These are phyloP conservation scores for Oleoguttula mirabilis DNA, from an alignment of 495 filamentous ascomycete genomes.

Conservation along the genomic window DNA sequence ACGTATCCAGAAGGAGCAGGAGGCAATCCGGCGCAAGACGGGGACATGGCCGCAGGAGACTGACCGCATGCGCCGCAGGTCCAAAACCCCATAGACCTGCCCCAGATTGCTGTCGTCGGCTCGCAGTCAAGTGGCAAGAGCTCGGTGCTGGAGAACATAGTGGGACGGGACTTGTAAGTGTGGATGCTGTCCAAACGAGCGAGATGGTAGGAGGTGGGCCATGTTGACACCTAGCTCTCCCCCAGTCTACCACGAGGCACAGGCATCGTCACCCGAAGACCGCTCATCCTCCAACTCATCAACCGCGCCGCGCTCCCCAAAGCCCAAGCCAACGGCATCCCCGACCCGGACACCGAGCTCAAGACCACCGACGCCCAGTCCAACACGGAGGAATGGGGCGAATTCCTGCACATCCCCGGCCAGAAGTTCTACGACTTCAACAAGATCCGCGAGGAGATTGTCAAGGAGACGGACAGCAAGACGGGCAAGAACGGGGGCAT, in stretches of 20 bases:
- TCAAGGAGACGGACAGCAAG: slow-evolving; percentile 91
- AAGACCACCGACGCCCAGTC: slow-evolving; percentile 69
- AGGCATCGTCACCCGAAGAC: slow-evolving; percentile 92
- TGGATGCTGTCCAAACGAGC: not conserved
- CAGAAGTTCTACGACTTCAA: slow-evolving; percentile 99
- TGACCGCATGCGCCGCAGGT: slow-evolving; percentile 37
- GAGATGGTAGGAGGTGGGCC: too few species aligned
- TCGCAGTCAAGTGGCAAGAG: slow-evolving; percentile 99
- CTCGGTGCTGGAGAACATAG: slow-evolving; percentile 99
- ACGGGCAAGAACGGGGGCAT: slow-evolving; percentile 94
- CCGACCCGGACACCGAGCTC: slow-evolving; percentile 36
- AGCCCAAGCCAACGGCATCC: slow-evolving; percentile 62
- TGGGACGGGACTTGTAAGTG: slow-evolving; percentile 91
- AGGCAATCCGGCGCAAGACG: not conserved
- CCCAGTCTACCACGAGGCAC: slow-evolving; percentile 87
- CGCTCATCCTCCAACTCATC: slow-evolving; percentile 95
- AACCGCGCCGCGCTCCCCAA: slow-evolving; percentile 53
- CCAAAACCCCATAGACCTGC: slow-evolving; percentile 97
- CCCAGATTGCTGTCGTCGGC: slow-evolving; percentile 96
- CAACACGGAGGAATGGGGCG: slow-evolving; percentile 94
- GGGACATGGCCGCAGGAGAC: not conserved
- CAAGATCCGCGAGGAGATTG: slow-evolving; percentile 97
- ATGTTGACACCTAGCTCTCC: slow-evolving; percentile 6
- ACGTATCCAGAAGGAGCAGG: slow-evolving; percentile 31
- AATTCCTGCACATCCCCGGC: slow-evolving; percentile 96